Base-by-base conservation (phyloP, 179 eudicot species). In the Patellifolia procumbens region DNA sequence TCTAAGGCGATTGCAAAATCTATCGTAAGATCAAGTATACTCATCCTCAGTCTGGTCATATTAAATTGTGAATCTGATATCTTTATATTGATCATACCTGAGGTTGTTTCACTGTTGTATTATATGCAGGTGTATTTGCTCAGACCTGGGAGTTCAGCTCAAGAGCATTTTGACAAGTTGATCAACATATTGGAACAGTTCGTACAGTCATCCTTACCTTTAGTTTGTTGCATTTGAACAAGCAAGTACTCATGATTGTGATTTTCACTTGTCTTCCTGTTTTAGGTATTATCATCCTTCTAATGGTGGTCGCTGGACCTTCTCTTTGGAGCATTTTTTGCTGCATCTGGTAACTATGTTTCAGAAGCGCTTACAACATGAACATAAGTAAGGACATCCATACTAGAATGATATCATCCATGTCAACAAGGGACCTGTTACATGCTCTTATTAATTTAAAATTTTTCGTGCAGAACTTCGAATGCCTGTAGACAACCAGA, bases 271-370 rank as follows among this genome's bases (percentile, higher is more conserved):
- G 46, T 64, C 29, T 63, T 67, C 35, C 79, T 28, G 17, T 77
- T 85, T 49, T 79, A 95, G 99, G 76, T 95, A 93, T 81, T 95
- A 95, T 75, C 99, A 95, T 83, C 99, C 99, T 43, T 95, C 99
- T 68, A 95, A 95, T 88, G 99, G 99, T 78, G 99, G 99, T 49
- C 98, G 96, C 58, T 95, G 99, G 99, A 95, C 99, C 51, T 89
- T 88, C 80, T 85, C 97, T 46, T 72, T 95, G 78, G 98, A 95
- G 78, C 87, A 96, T 22, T 90, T 95, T 84, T 83, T 95, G 90
- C 82, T 87, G 75, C 85, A 88, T 86, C 81, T 95, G 82, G 99
- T 91, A 70, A 77, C 82, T 67, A 84, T 84, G 76, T 95, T 95
- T 83, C 93, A 88, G 87, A 91, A 88, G 68, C 95, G 99, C 15